A percentile compares a stretch with the other conserved stretches of the same genome.
These are phyloP conservation scores for Calocera cornea DNA, from an alignment of 768 basidiomycete genomes.

Conservation along the genomic window DNA sequence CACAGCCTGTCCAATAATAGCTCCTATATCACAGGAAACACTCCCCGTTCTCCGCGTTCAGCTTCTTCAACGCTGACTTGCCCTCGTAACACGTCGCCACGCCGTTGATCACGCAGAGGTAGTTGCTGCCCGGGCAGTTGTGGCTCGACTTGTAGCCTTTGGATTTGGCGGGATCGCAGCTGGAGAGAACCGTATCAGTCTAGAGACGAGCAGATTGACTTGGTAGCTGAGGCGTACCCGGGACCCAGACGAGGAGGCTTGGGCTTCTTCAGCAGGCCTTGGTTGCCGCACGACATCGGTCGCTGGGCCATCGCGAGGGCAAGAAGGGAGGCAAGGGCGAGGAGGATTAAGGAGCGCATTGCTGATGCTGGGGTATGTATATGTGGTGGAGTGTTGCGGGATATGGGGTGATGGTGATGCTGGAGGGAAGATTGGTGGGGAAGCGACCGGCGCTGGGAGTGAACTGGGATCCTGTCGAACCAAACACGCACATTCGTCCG, in stretches of 20 bases:
- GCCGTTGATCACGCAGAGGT: background rate
- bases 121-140: background rate
- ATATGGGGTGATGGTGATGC: too few species aligned
- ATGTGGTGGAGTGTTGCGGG: too few species aligned
- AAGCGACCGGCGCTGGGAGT: too few species aligned
- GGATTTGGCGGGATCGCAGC: background rate
- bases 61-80: background rate
- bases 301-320: background rate
- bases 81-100: background rate
- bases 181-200: background rate
- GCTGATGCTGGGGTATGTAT: too few species aligned
- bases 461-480: too few species aligned
- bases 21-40: background rate
- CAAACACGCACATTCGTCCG: too few species aligned
- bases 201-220: too few species aligned
- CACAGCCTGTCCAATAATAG: too few species aligned
- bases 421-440: too few species aligned
- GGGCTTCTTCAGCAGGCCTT: slow-evolving; percentile 3
- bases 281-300: background rate
- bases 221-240: background rate
- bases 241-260: background rate
- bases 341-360: background rate
- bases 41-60: background rate
- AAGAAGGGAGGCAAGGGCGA: background rate
- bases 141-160: background rate